Evolutionary conservation across 1,284 basidiomycete genomes (phyloP).

Genomic region (Exobasidium rhododendri): DNA sequence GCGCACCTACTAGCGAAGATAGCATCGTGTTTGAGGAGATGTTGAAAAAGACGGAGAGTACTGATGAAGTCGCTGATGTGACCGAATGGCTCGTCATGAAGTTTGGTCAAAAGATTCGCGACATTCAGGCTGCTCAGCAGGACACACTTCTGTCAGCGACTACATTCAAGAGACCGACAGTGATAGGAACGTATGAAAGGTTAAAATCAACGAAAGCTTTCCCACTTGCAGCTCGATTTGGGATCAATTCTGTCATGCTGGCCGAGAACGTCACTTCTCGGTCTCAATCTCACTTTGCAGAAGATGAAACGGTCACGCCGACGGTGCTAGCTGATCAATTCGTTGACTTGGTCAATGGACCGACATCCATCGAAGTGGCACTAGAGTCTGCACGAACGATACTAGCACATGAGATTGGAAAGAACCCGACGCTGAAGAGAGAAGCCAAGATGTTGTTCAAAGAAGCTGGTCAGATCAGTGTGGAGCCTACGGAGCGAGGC

Average conservation of each 20-base stretch:
- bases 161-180: slow-evolving; percentile 76
- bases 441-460: slow-evolving; percentile 76
- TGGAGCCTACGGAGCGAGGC: slow-evolving; percentile 88
- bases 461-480: slow-evolving; percentile 72
- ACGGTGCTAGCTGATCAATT: slow-evolving; percentile 47
- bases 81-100: slow-evolving; percentile 87
- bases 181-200: slow-evolving; percentile 80
- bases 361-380: slow-evolving; percentile 30
- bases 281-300: slow-evolving; percentile 62
- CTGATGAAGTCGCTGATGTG: slow-evolving; percentile 86
- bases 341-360: slow-evolving; percentile 35
- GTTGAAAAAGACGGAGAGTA: slow-evolving; percentile 57
- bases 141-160: slow-evolving; percentile 63
- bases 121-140: slow-evolving; percentile 59
- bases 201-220: slow-evolving; percentile 74
- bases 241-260: slow-evolving; percentile 72
- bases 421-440: slow-evolving; percentile 82
- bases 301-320: slow-evolving; percentile 57
- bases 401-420: slow-evolving; percentile 83
- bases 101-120: slow-evolving; percentile 60
- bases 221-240: slow-evolving; percentile 74
- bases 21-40: slow-evolving; percentile 34
- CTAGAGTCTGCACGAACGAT: slow-evolving; percentile 69
- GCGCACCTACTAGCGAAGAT: slow-evolving; percentile 12
- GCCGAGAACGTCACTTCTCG: slow-evolving; percentile 69